These are phyloP conservation scores for Apodospora peruviana DNA, from an alignment of 495 filamentous ascomycete species.

Conservation along the genomic window DNA sequence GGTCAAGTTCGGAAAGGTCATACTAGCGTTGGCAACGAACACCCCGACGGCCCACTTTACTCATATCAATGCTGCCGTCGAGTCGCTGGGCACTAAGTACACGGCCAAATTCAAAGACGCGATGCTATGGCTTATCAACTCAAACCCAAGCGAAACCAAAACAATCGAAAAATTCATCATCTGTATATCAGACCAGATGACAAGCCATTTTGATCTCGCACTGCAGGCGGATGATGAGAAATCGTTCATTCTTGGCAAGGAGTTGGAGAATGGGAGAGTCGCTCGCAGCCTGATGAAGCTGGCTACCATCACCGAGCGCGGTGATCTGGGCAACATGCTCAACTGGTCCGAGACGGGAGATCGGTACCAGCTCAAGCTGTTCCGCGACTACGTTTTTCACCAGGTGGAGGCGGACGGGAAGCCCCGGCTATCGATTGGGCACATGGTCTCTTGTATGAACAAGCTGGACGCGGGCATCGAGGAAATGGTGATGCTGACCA, in stretches of 20 bases:
- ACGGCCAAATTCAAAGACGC: conserved; percentile 67
- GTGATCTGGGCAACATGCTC: conserved; percentile 67
- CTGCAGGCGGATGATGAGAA: conserved; percentile 69
- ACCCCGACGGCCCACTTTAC: conserved; percentile 47
- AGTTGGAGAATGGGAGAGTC: conserved; percentile 87
- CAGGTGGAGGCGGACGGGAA: conserved; percentile 80
- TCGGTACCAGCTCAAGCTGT: conserved; percentile 85
- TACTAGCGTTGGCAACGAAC: conserved; percentile 70
- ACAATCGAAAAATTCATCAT: conserved; percentile 71
- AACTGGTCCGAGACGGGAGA: conserved; percentile 87
- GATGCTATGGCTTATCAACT: conserved; percentile 67
- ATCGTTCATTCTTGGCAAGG: conserved; percentile 55
- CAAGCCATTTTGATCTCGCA: conserved; percentile 63
- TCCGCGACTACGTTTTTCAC: conserved; percentile 96
- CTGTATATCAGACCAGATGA: conserved; percentile 68
- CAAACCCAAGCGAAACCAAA: conserved; percentile 51
- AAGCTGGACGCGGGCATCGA: conserved; percentile 88
- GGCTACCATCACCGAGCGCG: conserved; percentile 78
- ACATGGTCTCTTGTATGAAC: conserved; percentile 77
- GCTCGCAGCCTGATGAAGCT: conserved; percentile 80
- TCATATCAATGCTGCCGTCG: conserved; percentile 57
- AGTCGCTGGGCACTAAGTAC: conserved; percentile 67
- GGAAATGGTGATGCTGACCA: conserved; percentile 80
- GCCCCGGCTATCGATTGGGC: conserved; percentile 74
- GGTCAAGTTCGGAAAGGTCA: conserved; percentile 75